Evolutionary conservation across 305 asterid species (phyloP).

Genomic region (Ruellia speciosa): DNA sequence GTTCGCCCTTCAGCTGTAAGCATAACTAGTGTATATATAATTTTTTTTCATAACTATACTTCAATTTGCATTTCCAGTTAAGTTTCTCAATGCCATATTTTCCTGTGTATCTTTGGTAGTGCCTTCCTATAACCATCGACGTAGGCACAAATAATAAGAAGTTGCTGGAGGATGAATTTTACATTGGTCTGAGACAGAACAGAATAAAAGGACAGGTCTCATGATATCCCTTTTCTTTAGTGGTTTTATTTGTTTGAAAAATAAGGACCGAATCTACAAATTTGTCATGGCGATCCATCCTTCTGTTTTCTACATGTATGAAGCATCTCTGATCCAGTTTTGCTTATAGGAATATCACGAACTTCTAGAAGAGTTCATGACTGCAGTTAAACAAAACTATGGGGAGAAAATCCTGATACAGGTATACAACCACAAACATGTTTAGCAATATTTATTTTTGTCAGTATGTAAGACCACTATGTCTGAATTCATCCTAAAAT

Average conservation of each 20-base stretch:
- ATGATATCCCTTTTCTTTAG: constrained; percentile 1
- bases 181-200: constrained; percentile 75
- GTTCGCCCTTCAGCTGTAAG: constrained; percentile 95
- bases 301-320: constrained; percentile 12
- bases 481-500: constrained; percentile 14
- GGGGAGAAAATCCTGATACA: constrained; percentile 92
- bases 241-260: neutral
- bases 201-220: constrained; percentile 83
- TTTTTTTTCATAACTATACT: too few relatives aligned
- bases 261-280: constrained; percentile 2
- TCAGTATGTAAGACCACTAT: neutral
- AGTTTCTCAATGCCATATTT: constrained; percentile 6
- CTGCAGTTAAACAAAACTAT: constrained; percentile 80
- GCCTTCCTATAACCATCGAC: constrained; percentile 87
- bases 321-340: constrained; percentile 6
- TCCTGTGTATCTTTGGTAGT: constrained; percentile 35
- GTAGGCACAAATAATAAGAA: constrained; percentile 86
- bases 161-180: constrained; percentile 79
- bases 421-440: constrained; percentile 28
- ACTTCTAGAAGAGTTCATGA: constrained; percentile 86
- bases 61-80: too few relatives aligned
- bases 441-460: neutral
- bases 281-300: constrained; percentile 4
- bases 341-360: constrained; percentile 69
- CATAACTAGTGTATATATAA: constrained; percentile 1